phyloP scores from a whole-genome alignment of 106 monocot species.

The Narthecium ossifragum region DNA sequence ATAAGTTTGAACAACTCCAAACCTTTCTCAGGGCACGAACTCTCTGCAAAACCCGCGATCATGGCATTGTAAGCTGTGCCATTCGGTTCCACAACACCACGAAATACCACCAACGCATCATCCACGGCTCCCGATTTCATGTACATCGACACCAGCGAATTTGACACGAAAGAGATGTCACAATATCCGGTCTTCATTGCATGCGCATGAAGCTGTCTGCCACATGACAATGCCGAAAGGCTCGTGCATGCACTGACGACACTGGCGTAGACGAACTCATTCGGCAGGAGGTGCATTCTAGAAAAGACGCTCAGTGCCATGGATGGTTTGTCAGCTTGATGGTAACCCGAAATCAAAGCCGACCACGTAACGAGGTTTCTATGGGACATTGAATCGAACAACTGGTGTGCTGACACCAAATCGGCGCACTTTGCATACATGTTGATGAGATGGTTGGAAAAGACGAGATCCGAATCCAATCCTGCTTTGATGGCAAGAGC shows the following conservation, averaged over 20 bases:
- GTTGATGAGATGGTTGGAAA: slow-evolving; percentile 58
- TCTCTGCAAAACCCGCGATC: slow-evolving; percentile 50
- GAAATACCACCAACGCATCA: slow-evolving; percentile 37
- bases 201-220: slow-evolving; percentile 47
- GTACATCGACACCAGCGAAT: slow-evolving; percentile 66
- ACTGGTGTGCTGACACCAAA: slow-evolving; percentile 19
- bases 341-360: slow-evolving; percentile 41
- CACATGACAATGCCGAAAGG: slow-evolving; percentile 16
- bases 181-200: slow-evolving; percentile 31
- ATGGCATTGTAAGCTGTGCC: slow-evolving; percentile 52
- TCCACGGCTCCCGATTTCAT: slow-evolving; percentile 42
- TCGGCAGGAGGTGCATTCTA: slow-evolving; percentile 32
- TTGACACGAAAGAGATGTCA: slow-evolving; percentile 49
- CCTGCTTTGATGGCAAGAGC: slow-evolving; percentile 27
- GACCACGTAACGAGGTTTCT: slow-evolving; percentile 59
- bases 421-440: slow-evolving; percentile 47
- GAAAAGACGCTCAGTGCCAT: slow-evolving; percentile 34
- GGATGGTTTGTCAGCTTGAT: slow-evolving; percentile 25
- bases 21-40: slow-evolving; percentile 20
- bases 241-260: slow-evolving; percentile 35
- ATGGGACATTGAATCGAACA: slow-evolving; percentile 35
- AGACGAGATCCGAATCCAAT: slow-evolving; percentile 19
- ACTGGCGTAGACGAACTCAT: slow-evolving; percentile 57
- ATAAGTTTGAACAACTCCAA: slow-evolving; percentile 45
- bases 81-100: slow-evolving; percentile 23